These are phyloP conservation scores for Rhodosporidiobolus odoratus DNA, from an alignment of 768 basidiomycete genomes.

Conservation along the genomic window DNA sequence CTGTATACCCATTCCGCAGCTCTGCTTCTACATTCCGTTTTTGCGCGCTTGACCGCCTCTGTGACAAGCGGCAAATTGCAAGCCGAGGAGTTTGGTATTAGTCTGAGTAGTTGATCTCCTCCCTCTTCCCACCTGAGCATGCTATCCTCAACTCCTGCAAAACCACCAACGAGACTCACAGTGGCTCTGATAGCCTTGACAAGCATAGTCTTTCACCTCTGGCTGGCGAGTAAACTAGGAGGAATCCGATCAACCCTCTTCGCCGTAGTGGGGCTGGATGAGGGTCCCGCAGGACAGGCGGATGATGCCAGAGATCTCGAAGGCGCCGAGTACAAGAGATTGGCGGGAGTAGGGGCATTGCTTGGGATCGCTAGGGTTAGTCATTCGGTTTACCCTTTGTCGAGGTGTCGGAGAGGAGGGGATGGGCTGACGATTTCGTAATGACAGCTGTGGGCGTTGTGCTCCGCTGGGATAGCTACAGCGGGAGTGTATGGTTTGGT, in stretches of 20 bases:
- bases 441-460: constrained; percentile 17
- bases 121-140: neutral
- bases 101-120: too few species aligned
- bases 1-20: too few species aligned
- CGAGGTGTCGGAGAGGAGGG: neutral
- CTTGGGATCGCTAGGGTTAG: constrained; percentile 18
- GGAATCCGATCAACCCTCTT: neutral
- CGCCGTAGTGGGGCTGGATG: neutral
- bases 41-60: too few species aligned
- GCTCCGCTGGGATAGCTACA: neutral
- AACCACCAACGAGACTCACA: neutral
- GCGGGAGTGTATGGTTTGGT: neutral
- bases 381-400: neutral
- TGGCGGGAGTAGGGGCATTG: constrained; percentile 9
- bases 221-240: neutral
- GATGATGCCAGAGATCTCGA: neutral
- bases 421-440: neutral
- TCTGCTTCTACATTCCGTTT: too few species aligned
- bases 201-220: neutral
- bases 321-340: neutral
- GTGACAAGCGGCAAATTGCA: too few species aligned
- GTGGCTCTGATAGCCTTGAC: neutral
- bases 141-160: neutral
- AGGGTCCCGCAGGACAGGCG: neutral
- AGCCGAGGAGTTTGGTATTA: too few species aligned